phyloP scores from a whole-genome alignment of 495 filamentous ascomycete species.

The Saxophila tyrrhenica region DNA sequence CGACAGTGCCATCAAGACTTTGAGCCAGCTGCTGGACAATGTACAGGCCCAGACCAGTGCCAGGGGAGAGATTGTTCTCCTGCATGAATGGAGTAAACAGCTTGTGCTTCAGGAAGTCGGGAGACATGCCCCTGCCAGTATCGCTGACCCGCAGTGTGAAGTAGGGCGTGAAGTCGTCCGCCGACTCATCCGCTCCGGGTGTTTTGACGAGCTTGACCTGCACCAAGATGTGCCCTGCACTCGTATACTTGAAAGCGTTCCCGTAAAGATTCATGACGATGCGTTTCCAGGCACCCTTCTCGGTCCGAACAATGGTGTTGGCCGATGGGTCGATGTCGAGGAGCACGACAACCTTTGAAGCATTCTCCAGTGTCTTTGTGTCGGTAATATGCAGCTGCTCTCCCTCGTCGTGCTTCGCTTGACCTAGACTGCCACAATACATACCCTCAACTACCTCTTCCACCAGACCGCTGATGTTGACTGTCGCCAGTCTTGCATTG shows the following conservation, averaged over 20 bases:
- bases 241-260: conserved; percentile 30
- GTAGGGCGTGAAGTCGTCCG: not conserved
- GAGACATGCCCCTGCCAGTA: conserved; percentile 24
- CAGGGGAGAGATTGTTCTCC: conserved; percentile 22
- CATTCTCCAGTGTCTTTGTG: too few species aligned
- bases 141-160: conserved; percentile 22
- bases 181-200: too few species aligned
- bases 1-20: conserved; percentile 20
- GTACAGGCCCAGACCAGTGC: conserved; percentile 27
- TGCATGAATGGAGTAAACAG: conserved; percentile 27
- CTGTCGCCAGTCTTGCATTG: too few species aligned
- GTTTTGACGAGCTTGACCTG: too few species aligned
- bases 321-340: not conserved
- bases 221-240: conserved; percentile 20
- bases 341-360: too few species aligned
- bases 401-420: not conserved
- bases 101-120: conserved; percentile 18
- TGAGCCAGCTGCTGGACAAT: conserved; percentile 25
- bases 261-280: conserved; percentile 30
- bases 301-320: not conserved
- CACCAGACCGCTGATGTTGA: too few species aligned
- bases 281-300: conserved; percentile 8
- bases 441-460: too few species aligned
- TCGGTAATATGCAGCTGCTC: not conserved
- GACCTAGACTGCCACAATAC: not conserved